Evolutionary conservation across 2,329 filamentous ascomycete genomes (phyloP), one percentile per base, ranked within the genome.

Genomic region (Sodiomyces alkalinus): DNA sequence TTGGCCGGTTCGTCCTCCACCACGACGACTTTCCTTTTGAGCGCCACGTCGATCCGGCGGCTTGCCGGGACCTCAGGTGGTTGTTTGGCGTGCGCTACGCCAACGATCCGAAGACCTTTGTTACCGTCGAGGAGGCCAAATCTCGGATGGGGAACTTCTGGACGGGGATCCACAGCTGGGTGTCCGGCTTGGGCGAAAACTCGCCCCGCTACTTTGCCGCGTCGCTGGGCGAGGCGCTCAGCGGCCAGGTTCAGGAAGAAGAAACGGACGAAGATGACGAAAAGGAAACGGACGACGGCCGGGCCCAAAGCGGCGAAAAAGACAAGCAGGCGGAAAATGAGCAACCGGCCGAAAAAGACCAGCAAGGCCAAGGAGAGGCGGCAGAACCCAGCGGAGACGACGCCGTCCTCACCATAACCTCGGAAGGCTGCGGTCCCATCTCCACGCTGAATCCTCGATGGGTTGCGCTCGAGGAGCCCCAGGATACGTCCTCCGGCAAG

Each of bases 71-170:
- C 7, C 10, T 34, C 7, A 19, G 30, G 4, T 22, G 24, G 27
- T 18, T 32, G n/a, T 22, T 33, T 6, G 27, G 32, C 6, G 17
- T 35, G 6, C 19, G 19, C 4, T 29, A 32, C 24, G 17, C 19
- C 3, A 15, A 28, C 13, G 27, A 28, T n/a, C 13, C 19, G 6
- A 22, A 3, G 12, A 5, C 27, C 6, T 11, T 16, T 7, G 6
- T 17, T 13, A 21, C 15, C 5, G 6, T 12, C 13, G 14, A 6
- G 4, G 19, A 28, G 8, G 19, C 27, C 11, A 14, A 16, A 5
- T 12, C 7, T n/a, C 15, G n/a, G 10, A 4, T 28, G 14, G 4
- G 7, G 13, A 5, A 8, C 11, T 28, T 28, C 13, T 18, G 15
- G 14, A 13, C 15, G 5, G 11, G 10, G 2, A 22, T 29, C 11